phyloP scores from a whole-genome alignment of 2,329 filamentous ascomycete species.

The Monilinia vaccinii-corymbosi region DNA sequence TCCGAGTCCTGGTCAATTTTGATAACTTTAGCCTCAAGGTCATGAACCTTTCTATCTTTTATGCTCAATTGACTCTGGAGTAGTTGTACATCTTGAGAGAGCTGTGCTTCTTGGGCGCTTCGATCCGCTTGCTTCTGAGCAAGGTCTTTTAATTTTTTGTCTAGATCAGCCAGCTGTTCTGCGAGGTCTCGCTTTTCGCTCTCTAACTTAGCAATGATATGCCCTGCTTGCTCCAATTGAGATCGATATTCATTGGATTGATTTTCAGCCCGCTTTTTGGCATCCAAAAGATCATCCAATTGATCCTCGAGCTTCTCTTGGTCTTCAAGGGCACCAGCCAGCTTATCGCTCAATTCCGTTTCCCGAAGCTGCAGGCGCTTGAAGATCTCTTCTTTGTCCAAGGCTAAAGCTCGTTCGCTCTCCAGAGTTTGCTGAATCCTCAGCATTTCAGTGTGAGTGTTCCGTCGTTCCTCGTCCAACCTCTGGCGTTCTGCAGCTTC shows the following conservation, averaged over 20 bases:
- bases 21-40: slow-evolving; percentile 75
- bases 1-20: slow-evolving; percentile 84
- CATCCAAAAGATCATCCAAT: slow-evolving; percentile 76
- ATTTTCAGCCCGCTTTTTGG: slow-evolving; percentile 81
- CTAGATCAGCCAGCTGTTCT: slow-evolving; percentile 57
- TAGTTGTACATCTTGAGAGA: slow-evolving; percentile 82
- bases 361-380: slow-evolving; percentile 91
- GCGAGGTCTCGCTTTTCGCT: slow-evolving; percentile 72
- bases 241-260: slow-evolving; percentile 69
- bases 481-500: slow-evolving; percentile 67
- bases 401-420: slow-evolving; percentile 85
- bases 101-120: slow-evolving; percentile 63
- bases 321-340: slow-evolving; percentile 84
- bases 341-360: slow-evolving; percentile 82
- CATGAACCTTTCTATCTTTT: slow-evolving; percentile 82
- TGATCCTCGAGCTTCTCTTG: slow-evolving; percentile 92
- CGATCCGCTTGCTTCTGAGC: slow-evolving; percentile 62
- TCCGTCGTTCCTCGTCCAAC: slow-evolving; percentile 83
- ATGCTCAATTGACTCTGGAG: slow-evolving; percentile 81
- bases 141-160: slow-evolving; percentile 61
- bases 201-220: slow-evolving; percentile 78
- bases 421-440: slow-evolving; percentile 90
- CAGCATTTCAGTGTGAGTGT: slow-evolving; percentile 78
- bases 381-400: slow-evolving; percentile 99
- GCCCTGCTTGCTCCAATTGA: slow-evolving; percentile 85